Evolutionary conservation across 305 asterid genomes (phyloP), one percentile per base, ranked within the genome.

Genomic region (Salvia sclarea): DNA sequence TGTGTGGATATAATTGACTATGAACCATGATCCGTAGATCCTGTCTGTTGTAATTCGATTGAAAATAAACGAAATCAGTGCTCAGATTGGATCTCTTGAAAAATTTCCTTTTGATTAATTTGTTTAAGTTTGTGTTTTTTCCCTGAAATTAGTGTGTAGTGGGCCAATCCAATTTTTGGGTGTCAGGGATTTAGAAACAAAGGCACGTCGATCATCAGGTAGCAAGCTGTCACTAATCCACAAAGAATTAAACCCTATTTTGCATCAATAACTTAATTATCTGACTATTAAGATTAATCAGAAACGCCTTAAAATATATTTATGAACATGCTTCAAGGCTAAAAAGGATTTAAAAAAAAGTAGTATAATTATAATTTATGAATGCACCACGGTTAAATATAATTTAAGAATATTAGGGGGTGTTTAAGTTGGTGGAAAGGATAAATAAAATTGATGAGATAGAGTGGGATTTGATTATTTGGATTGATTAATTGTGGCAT

Each of bases 201-300:
- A 43, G 7, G 55, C 70, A 60, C 70, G 49, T 64, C 38, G n/a
- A 65, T 60, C 33, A 44, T 47, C 66, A 54, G 67, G 54, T 25
- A 64, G 57, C 72, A 28, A 55, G 60, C 72, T 68, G 71, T 67
- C 48, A 56, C 30, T 30, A 64, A 47, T 69, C 31, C 69, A 57
- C 63, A 28, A 25, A 28, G 47, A 56, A 41, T 44, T 17, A 11
- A 49, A 40, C 64, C 55, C 24, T 31, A 7, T 13, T 35, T 52
- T 66, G 31, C 41, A 64, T 11, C 33, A 47, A 8, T 0, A 45
- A 33, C 22, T 20, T 38, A 12, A 38, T 38, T 59, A 3, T 57
- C 8, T 7, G 13, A 22, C 35, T 9, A 60, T 4, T 8, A 38
- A 45, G 5, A 28, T 24, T 14, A 44, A 41, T 63, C 10, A 28